phyloP scores from a whole-genome alignment of 768 basidiomycete species.

The Phanerochaete carnosa region DNA sequence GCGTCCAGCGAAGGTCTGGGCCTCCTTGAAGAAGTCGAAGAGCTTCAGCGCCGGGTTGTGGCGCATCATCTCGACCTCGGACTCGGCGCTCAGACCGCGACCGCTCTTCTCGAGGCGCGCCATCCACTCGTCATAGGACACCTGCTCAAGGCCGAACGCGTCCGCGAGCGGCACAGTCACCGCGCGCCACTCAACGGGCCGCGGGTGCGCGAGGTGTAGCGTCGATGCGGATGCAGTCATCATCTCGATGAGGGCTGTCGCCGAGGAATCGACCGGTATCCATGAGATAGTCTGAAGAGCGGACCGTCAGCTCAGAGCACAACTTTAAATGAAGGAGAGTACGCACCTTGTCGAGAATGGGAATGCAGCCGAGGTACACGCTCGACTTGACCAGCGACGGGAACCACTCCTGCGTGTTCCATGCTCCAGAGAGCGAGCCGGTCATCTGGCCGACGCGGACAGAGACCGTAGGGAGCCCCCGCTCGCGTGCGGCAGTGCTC shows the following conservation, averaged over 20 bases:
- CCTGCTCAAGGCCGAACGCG: constrained; percentile 21
- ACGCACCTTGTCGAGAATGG: constrained; percentile 6
- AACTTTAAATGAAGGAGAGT: background rate
- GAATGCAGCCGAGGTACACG: constrained; percentile 6
- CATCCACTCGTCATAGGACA: constrained; percentile 26
- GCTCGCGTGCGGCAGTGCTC: constrained; percentile 11
- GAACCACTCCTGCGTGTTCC: constrained; percentile 37
- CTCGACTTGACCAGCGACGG: constrained; percentile 29
- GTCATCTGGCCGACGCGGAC: constrained; percentile 37
- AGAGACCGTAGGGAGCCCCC: constrained; percentile 22
- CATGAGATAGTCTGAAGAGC: constrained; percentile 18
- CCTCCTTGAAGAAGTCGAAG: constrained; percentile 18
- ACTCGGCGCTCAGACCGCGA: background rate
- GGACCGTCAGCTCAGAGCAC: background rate
- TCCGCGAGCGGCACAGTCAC: constrained; percentile 16
- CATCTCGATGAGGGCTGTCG: constrained; percentile 23
- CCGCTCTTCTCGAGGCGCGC: constrained; percentile 10
- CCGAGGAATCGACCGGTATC: constrained; percentile 26
- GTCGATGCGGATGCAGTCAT: constrained; percentile 5
- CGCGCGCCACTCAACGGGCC: constrained; percentile 19
- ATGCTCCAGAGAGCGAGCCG: constrained; percentile 33
- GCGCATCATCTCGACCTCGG: constrained; percentile 13
- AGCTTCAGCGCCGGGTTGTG: constrained; percentile 17
- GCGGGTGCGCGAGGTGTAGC: constrained; percentile 24
- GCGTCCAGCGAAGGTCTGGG: background rate